Evolutionary conservation across 2,329 filamentous ascomycete species (phyloP), one percentile per base, ranked within the genome.

Genomic region (Botrytis fragariae): DNA sequence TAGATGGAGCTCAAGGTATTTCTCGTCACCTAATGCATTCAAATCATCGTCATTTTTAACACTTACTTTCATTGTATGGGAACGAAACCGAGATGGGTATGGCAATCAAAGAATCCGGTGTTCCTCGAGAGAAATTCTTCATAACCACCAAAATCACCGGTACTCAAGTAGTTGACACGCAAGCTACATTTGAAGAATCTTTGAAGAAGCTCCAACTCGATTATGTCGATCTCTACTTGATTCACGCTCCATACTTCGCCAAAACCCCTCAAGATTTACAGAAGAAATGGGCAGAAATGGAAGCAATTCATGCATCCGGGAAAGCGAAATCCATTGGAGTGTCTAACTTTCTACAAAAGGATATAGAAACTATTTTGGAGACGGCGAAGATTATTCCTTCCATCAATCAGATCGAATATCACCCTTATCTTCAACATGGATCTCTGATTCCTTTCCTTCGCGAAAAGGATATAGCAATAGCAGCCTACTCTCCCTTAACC

Each of bases 331-430:
- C 90, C 72, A 94, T 96, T 77, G 93, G 93, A 69, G 90, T 96
- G 22, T 93, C 91, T 79, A 96, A 95, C 84, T 95, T 92, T 79
- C 79, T 88, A 45, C 83, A 86, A 77, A 79, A 83, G 61, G 84
- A 92, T 76, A 82, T 92, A 32, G 86, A 91, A 80, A 79, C 83
- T 4, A 80, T 91, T 60, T 83, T 91, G 3, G 81, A 86, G 80
- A 88, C 89, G 8, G 90, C 90, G 69, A 87, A 86, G 77, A 81
- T 92, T 74, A 80, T 84, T 4, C 93, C 93, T 0, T 90, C 88
- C 10, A 87, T 92, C 75, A 95, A 95, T 84, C 93, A 96, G 85
- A 92, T 95, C 79, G 93, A 95, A 84, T 90, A 88, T 79, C 92
- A 96, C 82, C 92, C 93, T 0, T 93, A 93, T 80, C 84, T 92